Evolutionary conservation across 2,329 filamentous ascomycete species (phyloP).

Genomic region (Amphichorda felina): DNA sequence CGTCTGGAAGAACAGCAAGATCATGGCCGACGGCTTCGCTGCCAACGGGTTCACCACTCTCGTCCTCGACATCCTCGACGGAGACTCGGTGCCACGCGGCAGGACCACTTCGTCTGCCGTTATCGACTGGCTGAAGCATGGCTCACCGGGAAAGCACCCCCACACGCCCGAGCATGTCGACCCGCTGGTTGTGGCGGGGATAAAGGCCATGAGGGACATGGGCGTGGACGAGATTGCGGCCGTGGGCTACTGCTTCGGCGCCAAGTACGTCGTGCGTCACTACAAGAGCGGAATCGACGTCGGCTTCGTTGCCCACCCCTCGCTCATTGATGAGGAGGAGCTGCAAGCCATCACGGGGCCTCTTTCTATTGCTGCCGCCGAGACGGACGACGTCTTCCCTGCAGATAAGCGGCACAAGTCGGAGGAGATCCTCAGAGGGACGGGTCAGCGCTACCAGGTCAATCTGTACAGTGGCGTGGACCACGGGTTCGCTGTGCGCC

Average conservation of each 20-base stretch:
- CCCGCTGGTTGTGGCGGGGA: slow-evolving; percentile 18
- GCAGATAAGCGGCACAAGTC: slow-evolving; percentile 40
- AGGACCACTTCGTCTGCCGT: slow-evolving; percentile 15
- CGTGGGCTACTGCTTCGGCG: slow-evolving; percentile 56
- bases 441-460: slow-evolving; percentile 51
- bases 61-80: slow-evolving; percentile 25
- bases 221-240: slow-evolving; percentile 41
- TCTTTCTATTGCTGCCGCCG: slow-evolving; percentile 50
- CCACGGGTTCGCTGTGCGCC: slow-evolving; percentile 66
- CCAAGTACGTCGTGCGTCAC: slow-evolving; percentile 59
- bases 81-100: slow-evolving; percentile 18
- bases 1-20: too few relatives aligned
- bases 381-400: slow-evolving; percentile 50
- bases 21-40: slow-evolving; percentile 27
- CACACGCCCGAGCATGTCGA: slow-evolving; percentile 20
- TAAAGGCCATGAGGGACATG: slow-evolving; percentile 43
- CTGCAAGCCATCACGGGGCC: slow-evolving; percentile 43
- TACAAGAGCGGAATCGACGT: slow-evolving; percentile 40
- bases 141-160: slow-evolving; percentile 34
- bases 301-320: slow-evolving; percentile 54
- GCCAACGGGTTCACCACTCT: slow-evolving; percentile 25
- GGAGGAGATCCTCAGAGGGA: slow-evolving; percentile 45
- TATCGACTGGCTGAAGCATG: slow-evolving; percentile 21
- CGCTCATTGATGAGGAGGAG: slow-evolving; percentile 46
- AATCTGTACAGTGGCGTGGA: slow-evolving; percentile 54